Conservation (phyloP, 148 eudicot genomes). For the Chenopodium berlandieri region DNA sequence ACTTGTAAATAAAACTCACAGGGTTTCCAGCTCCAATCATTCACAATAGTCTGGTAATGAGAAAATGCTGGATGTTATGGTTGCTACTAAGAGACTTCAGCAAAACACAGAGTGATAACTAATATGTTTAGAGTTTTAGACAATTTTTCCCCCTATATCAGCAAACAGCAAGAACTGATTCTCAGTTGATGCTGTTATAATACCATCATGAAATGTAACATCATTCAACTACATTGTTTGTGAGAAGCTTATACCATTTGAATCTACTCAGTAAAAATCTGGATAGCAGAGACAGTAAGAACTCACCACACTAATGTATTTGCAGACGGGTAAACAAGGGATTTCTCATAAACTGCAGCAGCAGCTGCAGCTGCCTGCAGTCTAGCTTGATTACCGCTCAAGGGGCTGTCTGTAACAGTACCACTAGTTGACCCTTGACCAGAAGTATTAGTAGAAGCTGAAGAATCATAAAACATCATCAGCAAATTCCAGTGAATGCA, state of each 20-base stretch:
- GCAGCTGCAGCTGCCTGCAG: constrained; percentile 95
- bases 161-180: not conserved
- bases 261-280: not conserved
- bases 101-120: not conserved
- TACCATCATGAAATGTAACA: not conserved
- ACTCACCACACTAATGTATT: constrained; percentile 63
- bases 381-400: constrained; percentile 63
- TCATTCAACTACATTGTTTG: not conserved
- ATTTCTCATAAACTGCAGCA: constrained; percentile 78
- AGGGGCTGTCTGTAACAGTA: constrained; percentile 33
- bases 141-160: not conserved
- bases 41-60: not conserved
- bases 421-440: constrained; percentile 49
- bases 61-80: not conserved
- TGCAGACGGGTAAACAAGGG: constrained; percentile 82
- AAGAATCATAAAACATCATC: constrained; percentile 1
- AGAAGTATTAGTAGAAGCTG: constrained; percentile 44
- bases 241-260: too few species aligned
- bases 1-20: not conserved
- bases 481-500: constrained; percentile 7
- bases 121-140: not conserved
- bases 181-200: not conserved
- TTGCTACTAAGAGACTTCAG: not conserved
- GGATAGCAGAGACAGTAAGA: constrained; percentile 1
- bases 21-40: not conserved